Percentiles rank a stretch among this genome's conserved stretches.
Conservation (phyloP, 495 filamentous ascomycete genomes). For the Sphaerosporella brunnea region DNA sequence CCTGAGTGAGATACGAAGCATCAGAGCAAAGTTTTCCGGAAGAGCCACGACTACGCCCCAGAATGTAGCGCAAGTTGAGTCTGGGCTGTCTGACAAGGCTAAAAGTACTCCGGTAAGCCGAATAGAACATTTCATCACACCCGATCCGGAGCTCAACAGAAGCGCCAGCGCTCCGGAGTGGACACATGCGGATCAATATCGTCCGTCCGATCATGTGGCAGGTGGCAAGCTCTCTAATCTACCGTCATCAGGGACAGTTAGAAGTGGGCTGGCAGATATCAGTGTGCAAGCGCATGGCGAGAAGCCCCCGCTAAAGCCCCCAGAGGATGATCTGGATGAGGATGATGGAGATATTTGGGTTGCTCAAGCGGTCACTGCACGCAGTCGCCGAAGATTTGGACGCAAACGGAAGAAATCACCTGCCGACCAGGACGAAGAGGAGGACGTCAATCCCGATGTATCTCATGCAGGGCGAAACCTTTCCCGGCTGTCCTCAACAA, state of each 20-base stretch:
- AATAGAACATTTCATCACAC: too few relatives aligned
- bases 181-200: too few relatives aligned
- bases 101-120: not conserved
- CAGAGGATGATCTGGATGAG: not conserved
- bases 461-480: too few relatives aligned
- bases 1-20: conserved; percentile 25
- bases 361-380: conserved; percentile 4
- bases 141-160: too few relatives aligned
- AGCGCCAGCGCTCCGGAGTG: not conserved
- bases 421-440: not conserved
- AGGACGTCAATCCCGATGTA: too few relatives aligned
- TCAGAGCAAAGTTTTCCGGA: conserved; percentile 13
- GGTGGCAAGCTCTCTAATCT: too few relatives aligned
- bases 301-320: too few relatives aligned
- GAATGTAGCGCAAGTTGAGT: not conserved
- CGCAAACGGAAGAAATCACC: conserved; percentile 3
- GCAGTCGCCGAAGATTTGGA: not conserved
- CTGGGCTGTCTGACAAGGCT: not conserved
- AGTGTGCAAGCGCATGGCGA: not conserved
- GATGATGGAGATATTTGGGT: conserved; percentile 21
- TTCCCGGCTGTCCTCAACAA: conserved; percentile 9
- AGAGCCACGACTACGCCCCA: not conserved
- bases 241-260: not conserved
- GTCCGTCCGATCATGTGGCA: too few relatives aligned
- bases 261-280: not conserved